Evolutionary conservation across 257 asterid species (phyloP).

Genomic region (Scutellaria barbata): DNA sequence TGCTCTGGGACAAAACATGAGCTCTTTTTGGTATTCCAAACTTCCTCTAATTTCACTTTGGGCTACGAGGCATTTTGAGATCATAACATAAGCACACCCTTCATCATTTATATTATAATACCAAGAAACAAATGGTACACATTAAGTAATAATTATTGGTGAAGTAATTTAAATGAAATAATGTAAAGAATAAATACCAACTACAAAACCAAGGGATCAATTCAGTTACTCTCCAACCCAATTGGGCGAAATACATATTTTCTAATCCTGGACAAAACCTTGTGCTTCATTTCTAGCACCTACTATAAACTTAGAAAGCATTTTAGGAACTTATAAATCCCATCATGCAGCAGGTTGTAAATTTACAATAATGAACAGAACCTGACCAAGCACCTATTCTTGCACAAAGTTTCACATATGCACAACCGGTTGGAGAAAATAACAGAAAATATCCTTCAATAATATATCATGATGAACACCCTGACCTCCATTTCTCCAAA

Average conservation of each 20-base stretch:
- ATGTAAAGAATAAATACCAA: background rate
- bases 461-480: background rate
- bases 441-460: background rate
- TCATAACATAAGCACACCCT: background rate
- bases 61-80: background rate
- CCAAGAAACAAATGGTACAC: background rate
- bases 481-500: background rate
- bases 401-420: background rate
- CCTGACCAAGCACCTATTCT: background rate
- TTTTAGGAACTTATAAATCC: background rate
- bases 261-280: background rate
- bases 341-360: background rate
- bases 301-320: background rate
- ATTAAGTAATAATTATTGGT: background rate
- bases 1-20: background rate
- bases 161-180: background rate
- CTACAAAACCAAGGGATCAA: conserved; percentile 18
- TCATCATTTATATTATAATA: background rate
- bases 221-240: conserved; percentile 6
- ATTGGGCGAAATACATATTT: conserved; percentile 17
- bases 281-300: conserved; percentile 3
- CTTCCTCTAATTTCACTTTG: conserved; percentile 3
- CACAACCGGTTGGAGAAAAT: background rate
- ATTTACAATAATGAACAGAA: background rate
- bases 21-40: conserved; percentile 10